Evolutionary conservation across 768 basidiomycete species (phyloP).

Genomic region (Suillus placidus): DNA sequence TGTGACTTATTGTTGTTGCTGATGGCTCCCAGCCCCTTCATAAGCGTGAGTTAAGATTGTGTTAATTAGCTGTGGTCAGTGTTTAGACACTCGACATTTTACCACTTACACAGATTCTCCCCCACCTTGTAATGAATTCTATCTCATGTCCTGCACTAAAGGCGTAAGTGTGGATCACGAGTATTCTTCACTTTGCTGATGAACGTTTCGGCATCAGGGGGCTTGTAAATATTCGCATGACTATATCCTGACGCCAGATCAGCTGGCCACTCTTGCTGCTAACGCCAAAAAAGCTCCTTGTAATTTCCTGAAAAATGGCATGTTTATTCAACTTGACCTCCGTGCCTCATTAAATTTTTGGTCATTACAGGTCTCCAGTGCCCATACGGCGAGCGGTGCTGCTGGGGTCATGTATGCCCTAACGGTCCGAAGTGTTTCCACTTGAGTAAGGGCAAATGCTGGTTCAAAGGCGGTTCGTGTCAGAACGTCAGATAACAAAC

Average conservation of each 20-base stretch:
- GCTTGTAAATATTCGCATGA: conserved; percentile 87
- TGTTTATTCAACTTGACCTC: conserved; percentile 12
- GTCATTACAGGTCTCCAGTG: conserved; percentile 59
- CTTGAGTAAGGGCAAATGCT: conserved; percentile 79
- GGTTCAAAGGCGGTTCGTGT: conserved; percentile 75
- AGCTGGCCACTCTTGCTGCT: conserved; percentile 67
- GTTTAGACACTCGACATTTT: conserved; percentile 14
- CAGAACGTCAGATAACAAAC: neutral
- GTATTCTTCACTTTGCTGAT: conserved; percentile 18
- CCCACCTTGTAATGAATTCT: conserved; percentile 85
- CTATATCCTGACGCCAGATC: conserved; percentile 70
- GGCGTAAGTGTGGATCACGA: conserved; percentile 46
- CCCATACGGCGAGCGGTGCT: conserved; percentile 75
- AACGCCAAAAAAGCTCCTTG: conserved; percentile 88
- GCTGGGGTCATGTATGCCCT: conserved; percentile 85
- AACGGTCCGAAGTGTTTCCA: conserved; percentile 73
- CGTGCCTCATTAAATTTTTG: conserved; percentile 11
- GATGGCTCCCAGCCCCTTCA: conserved; percentile 60
- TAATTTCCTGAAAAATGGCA: conserved; percentile 81
- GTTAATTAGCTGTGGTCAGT: conserved; percentile 4
- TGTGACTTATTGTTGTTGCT: conserved; percentile 14
- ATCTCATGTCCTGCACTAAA: conserved; percentile 82
- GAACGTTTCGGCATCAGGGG: conserved; percentile 39
- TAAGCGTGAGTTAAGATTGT: conserved; percentile 57
- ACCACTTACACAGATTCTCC: conserved; percentile 64